phyloP scores from a whole-genome alignment of 192 early-diverging fungal genomes.

The Backusella luteola region DNA sequence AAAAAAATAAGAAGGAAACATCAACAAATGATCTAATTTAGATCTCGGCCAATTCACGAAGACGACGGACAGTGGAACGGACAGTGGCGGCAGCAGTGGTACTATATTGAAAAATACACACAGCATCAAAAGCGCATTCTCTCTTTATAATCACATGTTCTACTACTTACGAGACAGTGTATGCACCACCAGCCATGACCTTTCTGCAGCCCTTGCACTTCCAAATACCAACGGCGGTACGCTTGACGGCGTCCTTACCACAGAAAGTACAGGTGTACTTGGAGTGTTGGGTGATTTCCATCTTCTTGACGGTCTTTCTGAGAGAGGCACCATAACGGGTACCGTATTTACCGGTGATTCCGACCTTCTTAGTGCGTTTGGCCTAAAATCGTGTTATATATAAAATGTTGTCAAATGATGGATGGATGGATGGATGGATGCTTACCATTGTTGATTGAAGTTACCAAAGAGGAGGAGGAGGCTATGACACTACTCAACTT shows the following conservation, averaged over 20 bases:
- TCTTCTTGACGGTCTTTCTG: constrained; percentile 96
- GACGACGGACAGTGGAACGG: constrained; percentile 96
- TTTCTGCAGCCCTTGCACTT: constrained; percentile 95
- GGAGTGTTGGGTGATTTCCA: constrained; percentile 99
- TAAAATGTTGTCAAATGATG: constrained; percentile 12
- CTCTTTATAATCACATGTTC: neutral
- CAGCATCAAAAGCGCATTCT: neutral
- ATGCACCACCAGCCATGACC: constrained; percentile 94
- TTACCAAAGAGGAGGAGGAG: constrained; percentile 24
- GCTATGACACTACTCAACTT: neutral
- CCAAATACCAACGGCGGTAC: constrained; percentile 98
- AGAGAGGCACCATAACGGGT: constrained; percentile 99
- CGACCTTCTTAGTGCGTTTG: constrained; percentile 98
- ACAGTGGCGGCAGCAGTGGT: constrained; percentile 90
- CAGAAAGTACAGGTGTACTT: constrained; percentile 99
- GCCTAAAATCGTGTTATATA: constrained; percentile 43
- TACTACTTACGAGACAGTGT: constrained; percentile 74
- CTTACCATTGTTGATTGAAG: constrained; percentile 18
- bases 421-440: constrained; percentile 29
- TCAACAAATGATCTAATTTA: constrained; percentile 43
- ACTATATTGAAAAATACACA: constrained; percentile 20
- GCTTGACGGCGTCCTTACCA: constrained; percentile 96
- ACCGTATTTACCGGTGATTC: constrained; percentile 99
- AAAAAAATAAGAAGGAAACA: neutral
- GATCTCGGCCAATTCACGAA: constrained; percentile 88